Base-by-base conservation (phyloP, 2,329 filamentous ascomycete species). In the Colletotrichum nymphaeae region DNA sequence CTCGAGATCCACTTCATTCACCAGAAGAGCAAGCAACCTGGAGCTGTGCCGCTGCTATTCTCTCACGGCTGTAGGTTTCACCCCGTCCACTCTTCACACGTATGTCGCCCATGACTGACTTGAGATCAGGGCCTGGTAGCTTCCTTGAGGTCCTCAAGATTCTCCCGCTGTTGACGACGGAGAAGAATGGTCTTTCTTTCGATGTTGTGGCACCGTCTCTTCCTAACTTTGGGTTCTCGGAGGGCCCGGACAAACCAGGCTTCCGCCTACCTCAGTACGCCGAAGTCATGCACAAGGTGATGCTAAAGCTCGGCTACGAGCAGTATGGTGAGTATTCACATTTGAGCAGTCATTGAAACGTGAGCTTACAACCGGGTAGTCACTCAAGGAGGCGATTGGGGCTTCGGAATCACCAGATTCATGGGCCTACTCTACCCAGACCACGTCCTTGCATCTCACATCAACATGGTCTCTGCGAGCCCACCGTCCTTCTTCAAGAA, bases 331-430 rank as follows among this genome's bases (percentile, higher is more conserved):
- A 53, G 76, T 11, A 4, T 30, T 74, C 24, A 1, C 24, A 1
- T 16, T 78, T 77, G 76, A 7, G 78, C 78, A 7, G 4, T 9
- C 5, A 8, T 35, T 9, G 2, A 5, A 0, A 3, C 0, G 65
- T 14, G 2, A 1, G 5, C 22, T 35, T n/a, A 53, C 60, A 42
- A 78, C 79, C 83, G 1, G 83, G 62, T 8, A 75, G 79, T 85
- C 7, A 88, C 86, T 0, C 89, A 93, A 81, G 92, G 91, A 75
- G 93, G 93, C 32, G 93, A 94, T 78, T 94, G 92, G 92, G 93
- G 93, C 22, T 90, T 87, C 78, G 86, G 87, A 76, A 88, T 95
- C 76, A 92, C 91, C 12, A 88, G 93, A 3, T 81, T 86, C 11
- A 88, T 95, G 69, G 89, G 89, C 0, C 79, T 88, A 6, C 79